Conservation (phyloP, 345 rosid species). For the Citropsis articulata region DNA sequence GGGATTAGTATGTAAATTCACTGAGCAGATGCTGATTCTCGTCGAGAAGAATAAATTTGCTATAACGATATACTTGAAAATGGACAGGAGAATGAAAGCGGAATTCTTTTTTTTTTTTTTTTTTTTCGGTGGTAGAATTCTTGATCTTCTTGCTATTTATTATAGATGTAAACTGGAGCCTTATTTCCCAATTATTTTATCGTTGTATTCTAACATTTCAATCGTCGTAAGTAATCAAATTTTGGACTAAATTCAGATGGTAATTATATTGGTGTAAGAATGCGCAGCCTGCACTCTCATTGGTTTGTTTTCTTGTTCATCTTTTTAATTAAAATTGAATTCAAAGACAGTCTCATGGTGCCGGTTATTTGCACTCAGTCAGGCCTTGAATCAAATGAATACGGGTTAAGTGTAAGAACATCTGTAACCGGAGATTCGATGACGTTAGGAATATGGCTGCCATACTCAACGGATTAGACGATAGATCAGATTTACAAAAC, state of each 20-base stretch:
- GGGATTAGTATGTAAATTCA: constrained; percentile 46
- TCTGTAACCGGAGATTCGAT: not conserved
- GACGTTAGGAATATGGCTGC: not conserved
- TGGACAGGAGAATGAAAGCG: not conserved
- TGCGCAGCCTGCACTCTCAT: not conserved
- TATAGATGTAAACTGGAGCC: not conserved
- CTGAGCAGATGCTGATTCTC: not conserved
- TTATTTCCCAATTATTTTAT: not conserved
- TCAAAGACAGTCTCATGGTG: not conserved
- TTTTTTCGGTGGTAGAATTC: not conserved
- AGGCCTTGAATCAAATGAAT: not conserved
- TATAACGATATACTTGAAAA: not conserved
- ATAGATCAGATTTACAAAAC: not conserved
- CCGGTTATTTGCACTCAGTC: not conserved
- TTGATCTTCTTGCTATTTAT: not conserved
- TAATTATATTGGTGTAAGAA: not conserved
- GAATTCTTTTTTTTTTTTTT: not conserved
- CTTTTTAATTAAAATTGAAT: not conserved
- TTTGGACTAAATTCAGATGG: not conserved
- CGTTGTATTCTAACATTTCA: not conserved
- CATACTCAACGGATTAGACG: not conserved
- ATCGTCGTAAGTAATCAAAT: too few relatives aligned
- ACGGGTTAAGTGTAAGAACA: not conserved
- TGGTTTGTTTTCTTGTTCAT: not conserved
- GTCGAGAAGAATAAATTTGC: constrained; percentile 18